Conservation (phyloP, 371 early-diverging fungal species). For the Syncephalastrum contaminatum region DNA sequence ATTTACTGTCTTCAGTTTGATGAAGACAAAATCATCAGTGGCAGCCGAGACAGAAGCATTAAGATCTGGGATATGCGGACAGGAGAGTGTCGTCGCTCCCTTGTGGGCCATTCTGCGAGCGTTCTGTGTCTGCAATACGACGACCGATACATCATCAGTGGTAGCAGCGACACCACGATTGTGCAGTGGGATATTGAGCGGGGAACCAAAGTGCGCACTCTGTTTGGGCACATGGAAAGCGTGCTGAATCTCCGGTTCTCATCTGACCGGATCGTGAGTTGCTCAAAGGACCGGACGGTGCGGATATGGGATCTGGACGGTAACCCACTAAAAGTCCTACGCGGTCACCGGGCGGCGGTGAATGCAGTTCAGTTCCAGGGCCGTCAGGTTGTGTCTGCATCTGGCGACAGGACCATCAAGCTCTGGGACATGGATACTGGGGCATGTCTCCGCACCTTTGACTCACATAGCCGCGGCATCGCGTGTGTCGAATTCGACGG, state of each 20-base stretch:
- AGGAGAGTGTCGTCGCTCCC: conserved; percentile 54
- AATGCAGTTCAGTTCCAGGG: conserved; percentile 73
- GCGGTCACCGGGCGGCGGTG: conserved; percentile 70
- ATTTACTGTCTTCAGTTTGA: conserved; percentile 93
- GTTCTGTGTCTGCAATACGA: conserved; percentile 85
- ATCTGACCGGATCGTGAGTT: conserved; percentile 68
- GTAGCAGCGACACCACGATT: conserved; percentile 79
- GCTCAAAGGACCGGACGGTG: conserved; percentile 87
- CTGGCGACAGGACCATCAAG: conserved; percentile 75
- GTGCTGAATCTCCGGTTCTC: conserved; percentile 72
- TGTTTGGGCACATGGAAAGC: conserved; percentile 64
- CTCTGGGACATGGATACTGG: conserved; percentile 68
- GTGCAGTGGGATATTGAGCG: conserved; percentile 79
- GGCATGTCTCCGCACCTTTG: conserved; percentile 50
- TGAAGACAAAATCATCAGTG: conserved; percentile 66
- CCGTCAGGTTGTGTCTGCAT: conserved; percentile 67
- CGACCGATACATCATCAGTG: conserved; percentile 72
- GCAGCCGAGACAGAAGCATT: conserved; percentile 82
- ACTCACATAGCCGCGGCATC: conserved; percentile 69
- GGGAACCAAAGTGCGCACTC: conserved; percentile 55
- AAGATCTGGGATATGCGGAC: conserved; percentile 80
- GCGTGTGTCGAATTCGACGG: conserved; percentile 84
- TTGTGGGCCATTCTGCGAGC: conserved; percentile 77
- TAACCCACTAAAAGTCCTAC: conserved; percentile 33
- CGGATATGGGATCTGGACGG: conserved; percentile 76